Conservation (phyloP, 345 rosid species). For the Pistacia vera region DNA sequence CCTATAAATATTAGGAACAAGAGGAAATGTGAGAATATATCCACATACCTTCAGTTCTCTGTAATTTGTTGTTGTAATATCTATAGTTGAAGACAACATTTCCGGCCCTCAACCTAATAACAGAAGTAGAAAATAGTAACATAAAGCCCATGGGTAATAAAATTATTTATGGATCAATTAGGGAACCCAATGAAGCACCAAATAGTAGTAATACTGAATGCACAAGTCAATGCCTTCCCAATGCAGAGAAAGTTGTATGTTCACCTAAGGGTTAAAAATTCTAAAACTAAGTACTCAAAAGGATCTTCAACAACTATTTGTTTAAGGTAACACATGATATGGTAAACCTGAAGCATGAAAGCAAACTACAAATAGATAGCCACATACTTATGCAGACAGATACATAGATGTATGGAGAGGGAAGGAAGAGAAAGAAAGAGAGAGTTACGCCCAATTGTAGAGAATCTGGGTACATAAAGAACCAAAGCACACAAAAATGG, state of each 20-base stretch:
- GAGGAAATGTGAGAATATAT: background rate
- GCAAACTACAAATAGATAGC: background rate
- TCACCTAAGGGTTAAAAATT: background rate
- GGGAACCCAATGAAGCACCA: background rate
- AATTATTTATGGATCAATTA: conserved; percentile 2
- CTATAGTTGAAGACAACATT: conserved; percentile 94
- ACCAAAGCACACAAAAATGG: conserved; percentile 3
- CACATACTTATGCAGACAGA: background rate
- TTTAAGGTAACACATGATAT: background rate
- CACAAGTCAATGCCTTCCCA: background rate
- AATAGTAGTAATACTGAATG: background rate
- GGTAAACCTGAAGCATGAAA: background rate
- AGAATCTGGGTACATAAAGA: background rate
- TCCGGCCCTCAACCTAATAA: conserved; percentile 87
- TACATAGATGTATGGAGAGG: background rate
- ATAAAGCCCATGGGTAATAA: background rate
- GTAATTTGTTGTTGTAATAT: conserved; percentile 86
- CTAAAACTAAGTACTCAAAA: background rate
- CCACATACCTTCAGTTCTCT: conserved; percentile 87
- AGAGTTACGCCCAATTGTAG: background rate
- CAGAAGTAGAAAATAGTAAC: conserved; percentile 20
- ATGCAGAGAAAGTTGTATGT: background rate
- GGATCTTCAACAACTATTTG: background rate
- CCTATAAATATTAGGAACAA: background rate
- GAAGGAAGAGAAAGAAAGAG: background rate